Conservation (phyloP, 2,329 filamentous ascomycete species). For the Nigrograna mackinnonii region DNA sequence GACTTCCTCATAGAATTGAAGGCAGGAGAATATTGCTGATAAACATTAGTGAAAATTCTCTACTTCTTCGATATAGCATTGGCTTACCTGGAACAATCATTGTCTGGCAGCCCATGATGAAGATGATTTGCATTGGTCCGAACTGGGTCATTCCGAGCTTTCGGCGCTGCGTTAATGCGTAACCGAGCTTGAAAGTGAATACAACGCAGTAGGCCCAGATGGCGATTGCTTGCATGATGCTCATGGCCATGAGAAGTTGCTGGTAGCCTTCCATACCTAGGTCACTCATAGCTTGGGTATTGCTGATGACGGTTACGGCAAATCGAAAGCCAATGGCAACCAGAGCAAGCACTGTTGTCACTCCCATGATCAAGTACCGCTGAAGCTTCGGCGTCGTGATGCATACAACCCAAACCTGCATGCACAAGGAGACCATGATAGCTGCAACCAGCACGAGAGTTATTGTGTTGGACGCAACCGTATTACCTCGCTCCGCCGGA, state of each 20-base stretch:
- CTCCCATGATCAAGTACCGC: constrained; percentile 48
- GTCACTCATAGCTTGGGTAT: constrained; percentile 40
- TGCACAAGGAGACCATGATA: constrained; percentile 62
- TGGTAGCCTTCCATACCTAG: constrained; percentile 25
- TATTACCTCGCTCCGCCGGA: constrained; percentile 47
- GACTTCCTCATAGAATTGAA: constrained; percentile 57
- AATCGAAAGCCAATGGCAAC: constrained; percentile 59
- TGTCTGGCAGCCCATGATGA: constrained; percentile 70
- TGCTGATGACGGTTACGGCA: constrained; percentile 55
- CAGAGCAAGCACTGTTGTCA: constrained; percentile 55
- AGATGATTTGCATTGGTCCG: constrained; percentile 68
- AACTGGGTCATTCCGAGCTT: constrained; percentile 63
- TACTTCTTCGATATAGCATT: neutral
- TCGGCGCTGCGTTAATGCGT: constrained; percentile 59
- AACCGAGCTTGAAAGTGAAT: constrained; percentile 64
- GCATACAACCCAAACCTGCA: constrained; percentile 68
- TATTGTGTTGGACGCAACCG: constrained; percentile 54
- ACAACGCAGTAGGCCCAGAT: constrained; percentile 66
- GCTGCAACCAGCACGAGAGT: constrained; percentile 57
- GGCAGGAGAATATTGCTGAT: constrained; percentile 62
- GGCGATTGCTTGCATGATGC: constrained; percentile 57
- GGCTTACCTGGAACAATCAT: constrained; percentile 63
- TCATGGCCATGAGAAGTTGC: constrained; percentile 38
- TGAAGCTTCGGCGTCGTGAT: constrained; percentile 51
- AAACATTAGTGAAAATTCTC: constrained; percentile 20